phyloP scores from a whole-genome alignment of 2,329 filamentous ascomycete genomes.

The Fusarium staphyleae region DNA sequence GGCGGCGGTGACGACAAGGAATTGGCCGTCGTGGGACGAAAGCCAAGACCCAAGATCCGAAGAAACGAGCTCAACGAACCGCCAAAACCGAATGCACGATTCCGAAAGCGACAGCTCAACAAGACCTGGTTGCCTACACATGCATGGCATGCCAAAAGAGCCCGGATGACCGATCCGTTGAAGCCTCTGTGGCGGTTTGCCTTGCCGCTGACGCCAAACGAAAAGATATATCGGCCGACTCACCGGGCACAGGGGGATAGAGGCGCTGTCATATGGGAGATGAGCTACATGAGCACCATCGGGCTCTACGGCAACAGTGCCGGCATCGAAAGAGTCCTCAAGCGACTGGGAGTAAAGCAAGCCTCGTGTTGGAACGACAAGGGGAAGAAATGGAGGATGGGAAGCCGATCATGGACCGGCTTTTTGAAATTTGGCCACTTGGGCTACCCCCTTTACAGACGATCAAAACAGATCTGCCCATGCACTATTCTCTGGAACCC shows the following conservation, averaged over 20 bases:
- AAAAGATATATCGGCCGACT: slow-evolving; percentile 88
- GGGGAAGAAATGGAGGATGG: slow-evolving; percentile 73
- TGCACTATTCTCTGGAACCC: slow-evolving; percentile 80
- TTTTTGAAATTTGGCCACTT: slow-evolving; percentile 48
- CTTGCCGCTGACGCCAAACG: slow-evolving; percentile 82
- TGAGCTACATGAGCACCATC: slow-evolving; percentile 91
- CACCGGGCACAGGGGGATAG: slow-evolving; percentile 79
- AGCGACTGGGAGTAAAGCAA: slow-evolving; percentile 67
- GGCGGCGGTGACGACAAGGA: slow-evolving; percentile 16
- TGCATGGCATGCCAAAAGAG: slow-evolving; percentile 90
- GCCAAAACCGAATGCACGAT: slow-evolving; percentile 66
- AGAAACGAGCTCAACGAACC: slow-evolving; percentile 72
- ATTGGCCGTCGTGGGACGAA: slow-evolving; percentile 33
- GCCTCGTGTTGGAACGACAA: slow-evolving; percentile 68
- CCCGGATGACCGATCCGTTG: slow-evolving; percentile 82
- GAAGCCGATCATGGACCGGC: slow-evolving; percentile 58
- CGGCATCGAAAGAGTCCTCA: slow-evolving; percentile 72
- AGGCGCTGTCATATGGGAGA: slow-evolving; percentile 89
- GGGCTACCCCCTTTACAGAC: slow-evolving; percentile 41
- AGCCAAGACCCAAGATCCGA: slow-evolving; percentile 70
- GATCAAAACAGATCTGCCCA: slow-evolving; percentile 72
- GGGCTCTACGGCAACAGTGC: slow-evolving; percentile 71
- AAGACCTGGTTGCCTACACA: slow-evolving; percentile 98
- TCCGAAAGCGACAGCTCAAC: slow-evolving; percentile 81
- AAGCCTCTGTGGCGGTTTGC: slow-evolving; percentile 90